Evolutionary conservation across 768 basidiomycete species (phyloP).

Genomic region (Saitozyma podzolica): DNA sequence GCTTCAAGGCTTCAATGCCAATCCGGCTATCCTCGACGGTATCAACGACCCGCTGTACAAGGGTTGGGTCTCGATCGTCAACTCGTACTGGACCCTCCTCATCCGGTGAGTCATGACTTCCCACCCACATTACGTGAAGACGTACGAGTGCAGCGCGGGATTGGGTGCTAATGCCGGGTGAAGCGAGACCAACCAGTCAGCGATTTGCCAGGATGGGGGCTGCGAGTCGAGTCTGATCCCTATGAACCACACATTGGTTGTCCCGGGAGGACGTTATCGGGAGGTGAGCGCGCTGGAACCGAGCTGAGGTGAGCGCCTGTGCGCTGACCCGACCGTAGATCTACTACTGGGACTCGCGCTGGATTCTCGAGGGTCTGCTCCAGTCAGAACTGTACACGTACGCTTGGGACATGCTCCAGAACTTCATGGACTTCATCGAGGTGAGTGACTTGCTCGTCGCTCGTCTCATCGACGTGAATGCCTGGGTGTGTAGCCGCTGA

Average conservation of each 20-base stretch:
- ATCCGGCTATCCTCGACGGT: slow-evolving; percentile 69
- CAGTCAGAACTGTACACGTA: slow-evolving; percentile 71
- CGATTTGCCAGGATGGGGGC: slow-evolving; percentile 61
- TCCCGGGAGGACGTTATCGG: slow-evolving; percentile 78
- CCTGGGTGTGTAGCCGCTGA: neutral
- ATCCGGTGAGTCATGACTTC: slow-evolving; percentile 53
- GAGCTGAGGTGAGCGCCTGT: neutral
- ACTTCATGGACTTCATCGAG: slow-evolving; percentile 93
- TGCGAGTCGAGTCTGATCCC: slow-evolving; percentile 88
- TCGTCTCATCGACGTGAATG: too few relatives aligned
- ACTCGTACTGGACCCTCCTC: slow-evolving; percentile 80
- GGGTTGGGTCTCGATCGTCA: slow-evolving; percentile 75
- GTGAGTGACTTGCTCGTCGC: slow-evolving; percentile 15
- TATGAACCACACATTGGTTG: slow-evolving; percentile 84
- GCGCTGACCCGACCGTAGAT: slow-evolving; percentile 21
- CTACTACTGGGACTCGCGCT: slow-evolving; percentile 51
- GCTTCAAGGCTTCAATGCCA: slow-evolving; percentile 64
- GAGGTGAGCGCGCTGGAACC: slow-evolving; percentile 11
- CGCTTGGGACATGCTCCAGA: slow-evolving; percentile 75
- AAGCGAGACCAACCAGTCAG: slow-evolving; percentile 66
- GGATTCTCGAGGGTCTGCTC: slow-evolving; percentile 70
- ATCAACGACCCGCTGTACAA: slow-evolving; percentile 68
- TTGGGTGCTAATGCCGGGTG: neutral
- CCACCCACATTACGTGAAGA: neutral
- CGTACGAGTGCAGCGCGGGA: too few relatives aligned